These are phyloP conservation scores for Suillus subluteus DNA, from an alignment of 768 basidiomycete genomes.

Conservation along the genomic window DNA sequence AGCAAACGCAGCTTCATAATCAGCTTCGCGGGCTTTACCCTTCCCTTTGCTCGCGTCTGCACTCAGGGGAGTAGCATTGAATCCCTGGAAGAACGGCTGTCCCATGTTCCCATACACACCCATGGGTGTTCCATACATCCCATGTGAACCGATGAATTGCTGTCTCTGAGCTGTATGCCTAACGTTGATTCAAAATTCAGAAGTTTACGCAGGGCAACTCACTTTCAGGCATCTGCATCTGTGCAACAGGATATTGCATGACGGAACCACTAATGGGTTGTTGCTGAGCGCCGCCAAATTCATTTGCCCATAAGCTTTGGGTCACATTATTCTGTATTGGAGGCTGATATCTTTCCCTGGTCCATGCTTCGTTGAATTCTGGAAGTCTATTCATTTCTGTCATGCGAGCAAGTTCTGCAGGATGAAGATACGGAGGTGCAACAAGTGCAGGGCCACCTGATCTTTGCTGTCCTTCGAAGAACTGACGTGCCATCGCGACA, in stretches of 20 bases:
- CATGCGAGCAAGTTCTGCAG: constrained; percentile 33
- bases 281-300: constrained; percentile 47
- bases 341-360: constrained; percentile 47
- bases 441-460: constrained; percentile 39
- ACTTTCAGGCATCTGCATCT: constrained; percentile 33
- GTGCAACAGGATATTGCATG: constrained; percentile 36
- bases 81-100: constrained; percentile 37
- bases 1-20: constrained; percentile 87
- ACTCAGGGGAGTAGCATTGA: constrained; percentile 27
- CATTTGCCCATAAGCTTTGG: constrained; percentile 55
- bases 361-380: constrained; percentile 57
- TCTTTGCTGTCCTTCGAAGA: constrained; percentile 59
- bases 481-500: constrained; percentile 74
- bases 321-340: constrained; percentile 38
- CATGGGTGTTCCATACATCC: constrained; percentile 39
- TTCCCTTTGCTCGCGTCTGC: constrained; percentile 58
- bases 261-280: constrained; percentile 28
- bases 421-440: constrained; percentile 35
- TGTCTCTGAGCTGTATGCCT: constrained; percentile 36
- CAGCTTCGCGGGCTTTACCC: constrained; percentile 75
- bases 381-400: constrained; percentile 31
- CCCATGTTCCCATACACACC: constrained; percentile 29
- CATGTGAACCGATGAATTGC: constrained; percentile 40
- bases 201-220: constrained; percentile 1
- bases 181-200: background rate